These are phyloP conservation scores for Aphanomyces stellatus DNA, from an alignment of 352 stramenopile genomes.

Conservation along the genomic window DNA sequence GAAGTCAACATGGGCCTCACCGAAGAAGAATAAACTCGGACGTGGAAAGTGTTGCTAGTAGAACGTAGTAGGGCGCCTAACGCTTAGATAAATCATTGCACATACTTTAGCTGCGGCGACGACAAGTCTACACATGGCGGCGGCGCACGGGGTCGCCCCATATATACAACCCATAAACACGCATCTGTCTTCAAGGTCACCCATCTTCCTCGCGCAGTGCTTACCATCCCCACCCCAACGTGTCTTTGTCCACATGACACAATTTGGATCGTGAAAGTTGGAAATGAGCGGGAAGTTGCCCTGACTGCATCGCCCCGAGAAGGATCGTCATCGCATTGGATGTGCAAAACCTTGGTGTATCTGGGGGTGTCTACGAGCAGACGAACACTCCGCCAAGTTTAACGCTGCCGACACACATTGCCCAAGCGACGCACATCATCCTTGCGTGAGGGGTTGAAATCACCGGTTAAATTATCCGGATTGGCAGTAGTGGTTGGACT, in stretches of 20 bases:
- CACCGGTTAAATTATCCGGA: neutral
- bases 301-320: neutral
- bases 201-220: neutral
- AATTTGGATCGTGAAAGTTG: neutral
- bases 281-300: neutral
- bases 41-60: no score
- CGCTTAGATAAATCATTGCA: neutral
- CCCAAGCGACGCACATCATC: neutral
- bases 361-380: no score
- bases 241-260: neutral
- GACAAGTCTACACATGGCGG: no score
- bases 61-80: neutral
- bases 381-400: no score
- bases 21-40: neutral
- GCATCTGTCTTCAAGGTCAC: no score
- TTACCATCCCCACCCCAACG: neutral
- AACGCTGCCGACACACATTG: neutral
- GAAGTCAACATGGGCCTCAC: constrained; percentile 75
- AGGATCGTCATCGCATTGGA: no score
- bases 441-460: neutral
- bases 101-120: neutral
- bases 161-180: no score
- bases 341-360: no score
- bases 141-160: no score
- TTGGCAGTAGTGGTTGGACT: neutral